Conservation (phyloP, 2,329 filamentous ascomycete species). For the Fusarium sp. region DNA sequence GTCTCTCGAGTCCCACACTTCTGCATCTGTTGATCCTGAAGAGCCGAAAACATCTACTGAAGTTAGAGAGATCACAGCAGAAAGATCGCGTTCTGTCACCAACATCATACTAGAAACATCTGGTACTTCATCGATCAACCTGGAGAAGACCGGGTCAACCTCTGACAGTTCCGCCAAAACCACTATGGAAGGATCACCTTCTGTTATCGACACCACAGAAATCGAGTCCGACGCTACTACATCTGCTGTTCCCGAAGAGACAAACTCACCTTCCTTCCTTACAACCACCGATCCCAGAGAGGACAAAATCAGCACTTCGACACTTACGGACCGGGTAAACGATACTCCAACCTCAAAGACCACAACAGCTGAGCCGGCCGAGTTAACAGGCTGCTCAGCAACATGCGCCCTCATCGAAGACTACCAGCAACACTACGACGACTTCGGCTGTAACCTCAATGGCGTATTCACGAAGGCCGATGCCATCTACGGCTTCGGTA, state of each 20-base stretch:
- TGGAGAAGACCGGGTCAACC: background rate
- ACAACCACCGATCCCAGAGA: background rate
- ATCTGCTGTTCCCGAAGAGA: background rate
- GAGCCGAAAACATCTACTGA: background rate
- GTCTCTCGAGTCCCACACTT: background rate
- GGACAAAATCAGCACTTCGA: background rate
- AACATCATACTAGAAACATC: background rate
- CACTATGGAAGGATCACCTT: background rate
- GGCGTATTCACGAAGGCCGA: background rate
- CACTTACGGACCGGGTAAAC: background rate
- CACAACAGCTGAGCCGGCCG: background rate
- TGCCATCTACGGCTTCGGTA: background rate
- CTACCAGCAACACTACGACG: background rate
- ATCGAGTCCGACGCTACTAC: background rate
- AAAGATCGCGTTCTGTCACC: background rate
- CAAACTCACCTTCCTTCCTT: background rate
- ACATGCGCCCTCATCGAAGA: background rate
- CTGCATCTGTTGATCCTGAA: background rate
- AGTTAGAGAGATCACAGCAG: background rate
- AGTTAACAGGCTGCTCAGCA: background rate
- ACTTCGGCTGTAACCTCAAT: background rate
- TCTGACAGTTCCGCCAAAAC: background rate
- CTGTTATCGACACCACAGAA: background rate
- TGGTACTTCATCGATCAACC: rapidly evolving
- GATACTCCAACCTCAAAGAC: background rate